These are phyloP conservation scores for Phytopythium vexans DNA, from an alignment of 352 stramenopile species.

Conservation along the genomic window DNA sequence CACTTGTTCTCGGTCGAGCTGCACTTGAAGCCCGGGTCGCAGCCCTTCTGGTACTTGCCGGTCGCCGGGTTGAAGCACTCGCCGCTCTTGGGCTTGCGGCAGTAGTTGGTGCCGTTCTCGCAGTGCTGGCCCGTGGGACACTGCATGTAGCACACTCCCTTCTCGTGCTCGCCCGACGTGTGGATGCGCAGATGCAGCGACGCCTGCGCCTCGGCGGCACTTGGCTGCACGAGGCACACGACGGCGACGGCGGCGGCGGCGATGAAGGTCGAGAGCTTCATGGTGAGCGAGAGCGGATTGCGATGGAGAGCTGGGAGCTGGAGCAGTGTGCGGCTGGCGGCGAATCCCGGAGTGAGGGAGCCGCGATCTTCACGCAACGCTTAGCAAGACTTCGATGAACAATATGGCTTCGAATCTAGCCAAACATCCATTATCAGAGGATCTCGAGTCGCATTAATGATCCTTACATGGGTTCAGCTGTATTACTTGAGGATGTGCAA, in stretches of 20 bases:
- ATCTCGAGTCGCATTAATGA: too few species aligned
- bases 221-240: conserved; percentile 12
- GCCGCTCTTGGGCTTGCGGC: conserved; percentile 14
- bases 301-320: too few species aligned
- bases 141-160: conserved; percentile 9
- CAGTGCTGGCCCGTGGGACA: conserved; percentile 31
- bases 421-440: too few species aligned
- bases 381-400: too few species aligned
- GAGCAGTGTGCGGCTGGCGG: too few species aligned
- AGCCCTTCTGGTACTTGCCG: conserved; percentile 20
- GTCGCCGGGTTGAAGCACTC: conserved; percentile 32
- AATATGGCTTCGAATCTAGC: too few species aligned
- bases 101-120: conserved; percentile 19
- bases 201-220: conserved; percentile 16
- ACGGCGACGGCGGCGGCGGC: not conserved
- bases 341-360: too few species aligned
- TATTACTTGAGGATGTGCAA: too few species aligned
- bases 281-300: not conserved
- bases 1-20: conserved; percentile 18
- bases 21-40: conserved; percentile 18
- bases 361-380: too few species aligned
- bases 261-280: conserved; percentile 4
- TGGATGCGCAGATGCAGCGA: conserved; percentile 18
- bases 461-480: too few species aligned
- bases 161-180: conserved; percentile 11